A percentile compares a stretch with the other conserved stretches of the same genome.
Conservation (phyloP, 2,329 filamentous ascomycete species). For the Fusarium anguioides region DNA sequence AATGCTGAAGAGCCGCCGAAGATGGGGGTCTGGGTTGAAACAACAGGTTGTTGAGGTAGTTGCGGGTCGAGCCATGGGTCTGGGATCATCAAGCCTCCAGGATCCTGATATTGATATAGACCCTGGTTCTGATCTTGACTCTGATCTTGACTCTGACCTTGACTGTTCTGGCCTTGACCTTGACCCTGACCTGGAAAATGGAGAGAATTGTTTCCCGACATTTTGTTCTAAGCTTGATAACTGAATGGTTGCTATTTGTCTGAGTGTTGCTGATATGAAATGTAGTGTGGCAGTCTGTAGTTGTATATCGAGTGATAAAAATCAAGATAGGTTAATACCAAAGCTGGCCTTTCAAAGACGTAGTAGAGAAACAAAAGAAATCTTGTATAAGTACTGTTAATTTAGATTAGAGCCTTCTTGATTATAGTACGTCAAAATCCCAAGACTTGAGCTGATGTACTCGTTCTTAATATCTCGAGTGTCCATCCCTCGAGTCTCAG, state of each 20-base stretch:
- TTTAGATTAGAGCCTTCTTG: not conserved
- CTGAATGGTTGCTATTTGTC: not conserved
- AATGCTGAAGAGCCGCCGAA: not conserved
- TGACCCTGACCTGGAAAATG: not conserved
- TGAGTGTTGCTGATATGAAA: not conserved
- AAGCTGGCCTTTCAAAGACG: constrained; percentile 1
- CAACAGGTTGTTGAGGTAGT: not conserved
- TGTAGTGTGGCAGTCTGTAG: not conserved
- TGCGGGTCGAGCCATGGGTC: too few relatives aligned
- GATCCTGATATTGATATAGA: too few relatives aligned
- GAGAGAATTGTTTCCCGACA: not conserved
- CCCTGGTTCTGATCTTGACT: too few relatives aligned
- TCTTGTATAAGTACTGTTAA: not conserved
- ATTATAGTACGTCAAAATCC: not conserved
- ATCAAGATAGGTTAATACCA: not conserved
- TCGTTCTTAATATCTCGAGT: constrained; percentile 15
- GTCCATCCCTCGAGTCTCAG: not conserved
- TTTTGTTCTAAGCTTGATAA: not conserved
- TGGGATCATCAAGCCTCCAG: too few relatives aligned
- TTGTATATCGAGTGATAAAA: not conserved
- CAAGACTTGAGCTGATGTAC: not conserved
- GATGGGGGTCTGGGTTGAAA: not conserved
- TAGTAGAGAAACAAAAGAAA: not conserved
- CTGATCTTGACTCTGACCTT: not conserved
- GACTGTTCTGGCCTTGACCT: not conserved